phyloP scores from a whole-genome alignment of 331 rosid species.

The Stylosanthes scabra region DNA sequence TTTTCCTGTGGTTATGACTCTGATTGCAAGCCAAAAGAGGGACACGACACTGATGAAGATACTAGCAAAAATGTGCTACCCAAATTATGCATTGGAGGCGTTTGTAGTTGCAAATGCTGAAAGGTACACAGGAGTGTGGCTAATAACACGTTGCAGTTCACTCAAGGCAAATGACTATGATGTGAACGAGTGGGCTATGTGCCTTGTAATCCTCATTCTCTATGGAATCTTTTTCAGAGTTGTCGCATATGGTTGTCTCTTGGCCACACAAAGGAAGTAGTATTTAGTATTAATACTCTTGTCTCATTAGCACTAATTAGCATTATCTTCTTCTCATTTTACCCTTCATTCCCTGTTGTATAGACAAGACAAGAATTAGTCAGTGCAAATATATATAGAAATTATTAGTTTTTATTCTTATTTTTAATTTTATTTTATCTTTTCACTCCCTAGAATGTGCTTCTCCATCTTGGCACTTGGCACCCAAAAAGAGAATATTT shows the following conservation, averaged over 20 bases:
- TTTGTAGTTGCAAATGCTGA: slow-evolving; percentile 83
- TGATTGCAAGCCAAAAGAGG: slow-evolving; percentile 66
- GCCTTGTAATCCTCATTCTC: slow-evolving; percentile 53
- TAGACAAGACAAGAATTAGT: slow-evolving; percentile 9
- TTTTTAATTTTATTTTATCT: neutral
- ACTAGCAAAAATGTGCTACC: slow-evolving; percentile 64
- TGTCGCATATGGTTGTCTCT: slow-evolving; percentile 53
- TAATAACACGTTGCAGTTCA: slow-evolving; percentile 77
- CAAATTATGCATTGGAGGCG: slow-evolving; percentile 88
- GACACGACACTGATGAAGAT: slow-evolving; percentile 52
- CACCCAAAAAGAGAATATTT: no score
- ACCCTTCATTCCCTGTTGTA: neutral
- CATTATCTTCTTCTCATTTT: neutral
- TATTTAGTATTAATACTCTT: neutral
- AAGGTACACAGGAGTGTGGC: slow-evolving; percentile 88
- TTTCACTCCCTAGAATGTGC: neutral
- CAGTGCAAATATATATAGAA: neutral
- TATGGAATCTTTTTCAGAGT: slow-evolving; percentile 51
- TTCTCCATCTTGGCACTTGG: neutral
- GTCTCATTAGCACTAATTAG: slow-evolving; percentile 12
- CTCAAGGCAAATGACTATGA: slow-evolving; percentile 57
- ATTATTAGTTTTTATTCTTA: no score
- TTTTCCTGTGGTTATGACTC: slow-evolving; percentile 80
- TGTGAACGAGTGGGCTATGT: slow-evolving; percentile 62
- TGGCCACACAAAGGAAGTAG: slow-evolving; percentile 43